Base-by-base conservation (phyloP, 306 rosid genomes). In the Astragalus membranaceus region DNA sequence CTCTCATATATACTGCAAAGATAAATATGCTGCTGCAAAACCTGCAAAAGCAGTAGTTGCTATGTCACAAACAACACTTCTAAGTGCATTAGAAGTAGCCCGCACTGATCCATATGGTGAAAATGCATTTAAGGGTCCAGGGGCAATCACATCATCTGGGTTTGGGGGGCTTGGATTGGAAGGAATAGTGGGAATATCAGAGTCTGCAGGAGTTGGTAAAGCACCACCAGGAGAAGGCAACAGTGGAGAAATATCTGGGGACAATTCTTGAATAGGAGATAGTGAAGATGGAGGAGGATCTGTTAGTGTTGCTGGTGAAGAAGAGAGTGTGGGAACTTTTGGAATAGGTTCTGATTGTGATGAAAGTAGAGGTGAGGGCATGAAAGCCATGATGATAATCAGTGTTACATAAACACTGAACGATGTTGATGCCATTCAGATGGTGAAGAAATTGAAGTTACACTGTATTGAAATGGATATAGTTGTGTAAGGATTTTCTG, bases 81-180 rank as follows among this genome's bases (percentile, higher is more conserved):
- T 64, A 37, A 86, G 79, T 5, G 88, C 54, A 4, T 72, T 53
- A 42, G 88, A 82, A 43, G 92, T 70, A 56, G 78, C 78, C 6
- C 83, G 89, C 52, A 86, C 12, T 53, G 88, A 67, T 36, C 84
- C 94, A 72, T 72, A 59, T 46, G 98, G 92, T 9, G 89, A 67
- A 33, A 86, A 69, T 14, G 96, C 90, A 59, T 81, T 60, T 46
- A 72, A 64, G 10, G 98, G 90, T 10, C 89, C 95, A 1, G 72
- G 74, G 0, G 92, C 83, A 1, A 36, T 64, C 5, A 30, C 43
- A 4, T 83, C 89, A 71, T 92, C 96, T 26, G 95, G 98, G 78
- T 89, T 88, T 48, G 90, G 91, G 73, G 98, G 96, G 77, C 98
- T 89, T 46, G 88, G 96, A 74, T 77, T 89, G 32, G 98, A 86